Conservation (phyloP, 352 stramenopile genomes). For the Chrysophaeum taylorii region DNA sequence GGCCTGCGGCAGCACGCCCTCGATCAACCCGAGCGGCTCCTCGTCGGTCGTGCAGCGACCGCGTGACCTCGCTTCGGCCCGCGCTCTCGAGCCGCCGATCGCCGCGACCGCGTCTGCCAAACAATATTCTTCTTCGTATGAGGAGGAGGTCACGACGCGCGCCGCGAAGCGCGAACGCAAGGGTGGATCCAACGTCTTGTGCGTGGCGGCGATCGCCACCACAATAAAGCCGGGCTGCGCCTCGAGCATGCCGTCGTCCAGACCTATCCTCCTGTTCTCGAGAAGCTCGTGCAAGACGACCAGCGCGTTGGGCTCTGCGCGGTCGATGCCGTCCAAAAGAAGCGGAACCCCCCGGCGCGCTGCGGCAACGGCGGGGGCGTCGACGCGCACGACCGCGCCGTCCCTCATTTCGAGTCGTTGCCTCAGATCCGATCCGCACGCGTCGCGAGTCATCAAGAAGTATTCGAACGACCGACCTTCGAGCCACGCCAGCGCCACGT, state of each 20-base stretch:
- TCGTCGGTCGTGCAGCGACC: no score
- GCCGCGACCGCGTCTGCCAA: no score
- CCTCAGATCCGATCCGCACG: slow-evolving; percentile 63
- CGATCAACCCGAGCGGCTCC: no score
- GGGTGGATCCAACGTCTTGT: slow-evolving; percentile 52
- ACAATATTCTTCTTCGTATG: no score
- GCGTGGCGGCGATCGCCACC: slow-evolving; percentile 58
- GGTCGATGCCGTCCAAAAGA: slow-evolving; percentile 87
- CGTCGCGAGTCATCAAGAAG: slow-evolving; percentile 78
- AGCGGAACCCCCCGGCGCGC: slow-evolving; percentile 78
- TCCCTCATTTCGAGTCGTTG: slow-evolving; percentile 44
- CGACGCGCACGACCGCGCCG: slow-evolving; percentile 62
- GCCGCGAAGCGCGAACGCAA: slow-evolving; percentile 32
- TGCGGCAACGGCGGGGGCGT: slow-evolving; percentile 78
- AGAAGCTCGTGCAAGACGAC: slow-evolving; percentile 90
- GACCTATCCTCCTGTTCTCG: slow-evolving; percentile 83
- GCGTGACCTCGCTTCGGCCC: no score
- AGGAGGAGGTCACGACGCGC: no score
- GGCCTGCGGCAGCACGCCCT: no score
- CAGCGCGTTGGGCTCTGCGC: slow-evolving; percentile 88
- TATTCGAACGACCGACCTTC: no score
- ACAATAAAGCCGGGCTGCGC: slow-evolving; percentile 77
- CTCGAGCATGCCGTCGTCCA: slow-evolving; percentile 67
- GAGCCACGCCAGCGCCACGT: no score
- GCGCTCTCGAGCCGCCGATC: no score